Percentiles rank a stretch among this genome's conserved stretches.
phyloP scores from a whole-genome alignment of 805 yeast species.

The Metschnikowia matae region DNA sequence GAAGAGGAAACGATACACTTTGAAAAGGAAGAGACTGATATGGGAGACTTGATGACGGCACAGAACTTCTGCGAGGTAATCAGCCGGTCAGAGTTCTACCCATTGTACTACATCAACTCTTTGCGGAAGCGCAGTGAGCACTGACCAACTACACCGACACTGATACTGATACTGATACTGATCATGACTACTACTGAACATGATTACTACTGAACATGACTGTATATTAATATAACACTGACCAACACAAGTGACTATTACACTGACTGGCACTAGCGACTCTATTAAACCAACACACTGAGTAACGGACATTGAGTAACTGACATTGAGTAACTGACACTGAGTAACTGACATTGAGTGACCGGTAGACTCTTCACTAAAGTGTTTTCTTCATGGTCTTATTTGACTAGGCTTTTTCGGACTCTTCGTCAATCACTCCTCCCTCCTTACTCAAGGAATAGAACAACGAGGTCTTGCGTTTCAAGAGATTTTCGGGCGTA shows the following conservation, averaged over 20 bases:
- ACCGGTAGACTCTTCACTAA: too few relatives aligned
- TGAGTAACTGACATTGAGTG: too few relatives aligned
- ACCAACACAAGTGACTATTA: too few relatives aligned
- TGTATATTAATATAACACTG: background rate
- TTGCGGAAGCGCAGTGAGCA: conserved; percentile 65
- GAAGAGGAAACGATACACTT: background rate
- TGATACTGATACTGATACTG: too few relatives aligned
- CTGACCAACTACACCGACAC: conserved; percentile 19
- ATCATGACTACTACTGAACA: too few relatives aligned
- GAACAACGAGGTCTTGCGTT: conserved; percentile 64
- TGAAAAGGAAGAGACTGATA: conserved; percentile 10
- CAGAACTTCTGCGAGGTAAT: conserved; percentile 31
- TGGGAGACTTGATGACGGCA: conserved; percentile 22
- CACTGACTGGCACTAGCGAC: background rate
- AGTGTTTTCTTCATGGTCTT: too few relatives aligned
- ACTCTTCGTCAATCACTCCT: conserved; percentile 45
- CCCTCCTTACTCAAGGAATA: conserved; percentile 80
- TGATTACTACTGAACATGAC: conserved; percentile 25
- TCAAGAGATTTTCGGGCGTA: conserved; percentile 61
- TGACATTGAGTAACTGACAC: too few relatives aligned
- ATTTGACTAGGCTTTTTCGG: background rate
- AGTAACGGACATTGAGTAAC: too few relatives aligned
- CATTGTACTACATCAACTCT: conserved; percentile 46
- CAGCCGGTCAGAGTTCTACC: conserved; percentile 38
- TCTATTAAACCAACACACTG: too few relatives aligned